Conservation (phyloP, 1,284 basidiomycete genomes). For the Spongispora temasekensis region DNA sequence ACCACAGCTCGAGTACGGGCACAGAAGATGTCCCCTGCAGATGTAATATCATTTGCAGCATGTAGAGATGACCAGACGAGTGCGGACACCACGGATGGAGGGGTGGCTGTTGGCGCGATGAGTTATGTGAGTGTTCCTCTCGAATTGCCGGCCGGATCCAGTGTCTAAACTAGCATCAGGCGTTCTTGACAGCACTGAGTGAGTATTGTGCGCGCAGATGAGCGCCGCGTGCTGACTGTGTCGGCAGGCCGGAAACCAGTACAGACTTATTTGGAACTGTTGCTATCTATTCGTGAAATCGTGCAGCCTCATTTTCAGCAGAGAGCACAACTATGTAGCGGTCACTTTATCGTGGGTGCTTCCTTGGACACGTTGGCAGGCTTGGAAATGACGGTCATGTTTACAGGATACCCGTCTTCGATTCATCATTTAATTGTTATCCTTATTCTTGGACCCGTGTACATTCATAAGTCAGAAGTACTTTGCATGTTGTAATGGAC, state of each 20-base stretch:
- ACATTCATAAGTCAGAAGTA: too few relatives aligned
- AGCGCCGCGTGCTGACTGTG: constrained; percentile 2
- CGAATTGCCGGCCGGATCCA: neutral
- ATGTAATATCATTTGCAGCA: constrained; percentile 69
- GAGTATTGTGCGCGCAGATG: constrained; percentile 17
- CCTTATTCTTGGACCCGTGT: too few relatives aligned
- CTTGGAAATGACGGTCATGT: constrained; percentile 10
- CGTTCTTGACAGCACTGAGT: constrained; percentile 66
- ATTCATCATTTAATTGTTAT: constrained; percentile 28
- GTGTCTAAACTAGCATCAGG: constrained; percentile 42
- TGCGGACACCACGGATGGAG: constrained; percentile 52
- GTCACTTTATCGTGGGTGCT: constrained; percentile 64
- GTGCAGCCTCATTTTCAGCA: constrained; percentile 70
- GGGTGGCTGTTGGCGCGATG: constrained; percentile 71
- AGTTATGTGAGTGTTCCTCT: constrained; percentile 48
- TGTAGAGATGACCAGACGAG: constrained; percentile 82
- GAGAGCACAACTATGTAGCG: constrained; percentile 77
- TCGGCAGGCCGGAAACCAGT: constrained; percentile 55
- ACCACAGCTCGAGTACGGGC: constrained; percentile 40
- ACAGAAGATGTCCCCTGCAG: constrained; percentile 43
- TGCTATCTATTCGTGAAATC: constrained; percentile 65
- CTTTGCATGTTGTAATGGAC: constrained; percentile 4
- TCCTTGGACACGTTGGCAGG: neutral
- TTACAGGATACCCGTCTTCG: constrained; percentile 28
- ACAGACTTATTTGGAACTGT: constrained; percentile 75